These are phyloP conservation scores for Trichosporon ovoides DNA, from an alignment of 1,284 basidiomycete species.

Conservation along the genomic window DNA sequence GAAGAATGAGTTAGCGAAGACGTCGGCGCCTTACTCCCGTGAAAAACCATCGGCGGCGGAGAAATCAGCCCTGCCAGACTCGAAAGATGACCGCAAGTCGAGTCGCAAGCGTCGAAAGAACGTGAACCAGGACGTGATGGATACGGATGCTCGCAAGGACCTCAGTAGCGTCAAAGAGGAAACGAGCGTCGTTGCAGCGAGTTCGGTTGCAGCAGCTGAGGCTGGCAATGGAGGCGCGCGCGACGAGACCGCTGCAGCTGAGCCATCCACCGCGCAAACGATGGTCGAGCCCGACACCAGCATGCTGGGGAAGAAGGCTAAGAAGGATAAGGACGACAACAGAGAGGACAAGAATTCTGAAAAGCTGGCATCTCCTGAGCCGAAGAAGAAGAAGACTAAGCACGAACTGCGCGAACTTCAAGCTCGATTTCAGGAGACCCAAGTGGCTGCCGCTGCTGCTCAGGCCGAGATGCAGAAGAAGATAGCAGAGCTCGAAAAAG, in stretches of 20 bases:
- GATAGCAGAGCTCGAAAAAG: slow-evolving; percentile 10
- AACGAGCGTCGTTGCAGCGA: too few species aligned
- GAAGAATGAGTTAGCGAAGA: neutral
- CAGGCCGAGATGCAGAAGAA: slow-evolving; percentile 7
- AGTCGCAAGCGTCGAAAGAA: neutral
- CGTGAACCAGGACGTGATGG: neutral
- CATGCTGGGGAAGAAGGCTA: neutral
- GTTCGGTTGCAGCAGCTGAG: too few species aligned
- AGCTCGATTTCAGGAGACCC: neutral
- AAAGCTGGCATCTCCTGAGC: neutral
- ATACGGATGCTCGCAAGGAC: neutral
- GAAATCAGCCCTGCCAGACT: neutral
- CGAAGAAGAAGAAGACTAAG: slow-evolving; percentile 11
- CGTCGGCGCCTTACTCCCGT: neutral
- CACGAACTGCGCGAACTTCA: slow-evolving; percentile 2
- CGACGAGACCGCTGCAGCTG: too few species aligned
- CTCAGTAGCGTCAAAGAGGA: too few species aligned
- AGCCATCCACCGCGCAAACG: too few species aligned
- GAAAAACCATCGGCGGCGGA: neutral
- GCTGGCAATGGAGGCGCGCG: too few species aligned
- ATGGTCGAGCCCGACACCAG: neutral
- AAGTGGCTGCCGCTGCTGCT: neutral
- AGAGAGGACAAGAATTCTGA: neutral
- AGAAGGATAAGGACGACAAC: slow-evolving; percentile 3
- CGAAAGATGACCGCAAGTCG: neutral